Percentiles rank a stretch among this genome's conserved stretches.
These are phyloP conservation scores for Bauhinia variegata DNA, from an alignment of 306 rosid genomes.

Conservation along the genomic window DNA sequence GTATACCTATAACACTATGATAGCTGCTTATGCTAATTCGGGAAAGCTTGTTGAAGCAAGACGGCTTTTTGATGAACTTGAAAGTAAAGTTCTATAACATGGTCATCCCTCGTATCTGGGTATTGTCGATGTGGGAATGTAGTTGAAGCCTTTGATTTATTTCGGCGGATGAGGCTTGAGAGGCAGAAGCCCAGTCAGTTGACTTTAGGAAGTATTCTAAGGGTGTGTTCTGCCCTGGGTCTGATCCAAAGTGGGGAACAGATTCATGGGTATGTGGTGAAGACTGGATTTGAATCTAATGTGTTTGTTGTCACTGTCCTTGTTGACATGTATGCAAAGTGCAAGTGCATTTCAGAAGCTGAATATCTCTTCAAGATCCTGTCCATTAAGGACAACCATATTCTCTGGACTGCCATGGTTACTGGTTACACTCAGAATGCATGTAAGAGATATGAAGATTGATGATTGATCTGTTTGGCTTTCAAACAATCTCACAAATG, in stretches of 20 bases:
- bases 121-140: conserved; percentile 58
- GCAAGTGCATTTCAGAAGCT: conserved; percentile 65
- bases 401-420: conserved; percentile 83
- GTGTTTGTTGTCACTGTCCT: conserved; percentile 73
- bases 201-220: conserved; percentile 73
- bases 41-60: conserved; percentile 71
- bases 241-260: conserved; percentile 64
- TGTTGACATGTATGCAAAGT: conserved; percentile 89
- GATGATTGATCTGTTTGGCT: too few species aligned
- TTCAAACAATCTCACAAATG: too few species aligned
- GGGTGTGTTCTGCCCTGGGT: conserved; percentile 65
- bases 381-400: conserved; percentile 58
- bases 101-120: conserved; percentile 86
- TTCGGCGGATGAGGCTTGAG: conserved; percentile 66
- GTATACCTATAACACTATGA: conserved; percentile 79
- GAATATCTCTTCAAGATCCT: conserved; percentile 60
- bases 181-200: conserved; percentile 69
- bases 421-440: conserved; percentile 93
- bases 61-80: conserved; percentile 55
- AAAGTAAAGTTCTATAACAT: conserved; percentile 57
- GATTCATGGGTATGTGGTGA: conserved; percentile 71
- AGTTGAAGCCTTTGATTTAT: conserved; percentile 66
- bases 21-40: conserved; percentile 63
- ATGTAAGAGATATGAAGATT: conserved; percentile 60
- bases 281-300: conserved; percentile 55